phyloP scores from a whole-genome alignment of 2,329 filamentous ascomycete genomes.

The Lachnum nothofagi region DNA sequence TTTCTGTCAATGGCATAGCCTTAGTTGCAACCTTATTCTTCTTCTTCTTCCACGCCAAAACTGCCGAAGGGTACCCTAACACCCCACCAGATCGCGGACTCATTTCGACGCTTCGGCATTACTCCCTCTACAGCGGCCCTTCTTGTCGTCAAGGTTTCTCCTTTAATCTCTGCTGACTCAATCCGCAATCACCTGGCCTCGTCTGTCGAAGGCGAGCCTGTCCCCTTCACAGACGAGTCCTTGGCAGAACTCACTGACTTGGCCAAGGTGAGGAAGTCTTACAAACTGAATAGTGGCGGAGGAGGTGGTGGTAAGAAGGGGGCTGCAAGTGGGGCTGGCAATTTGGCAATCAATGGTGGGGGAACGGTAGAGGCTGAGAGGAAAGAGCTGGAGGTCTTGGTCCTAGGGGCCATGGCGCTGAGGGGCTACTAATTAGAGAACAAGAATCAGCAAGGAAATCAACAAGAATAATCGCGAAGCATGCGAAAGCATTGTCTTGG shows the following conservation, averaged over 20 bases:
- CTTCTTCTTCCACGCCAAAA: too few species aligned
- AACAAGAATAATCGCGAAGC: too few species aligned
- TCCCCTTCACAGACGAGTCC: slow-evolving; percentile 58
- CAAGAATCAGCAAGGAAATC: too few species aligned
- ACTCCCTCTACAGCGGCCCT: slow-evolving; percentile 63
- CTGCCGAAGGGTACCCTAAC: neutral
- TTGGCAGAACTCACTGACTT: slow-evolving; percentile 58
- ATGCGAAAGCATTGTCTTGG: too few species aligned
- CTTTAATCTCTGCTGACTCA: slow-evolving; percentile 35
- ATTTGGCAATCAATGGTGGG: slow-evolving; percentile 16
- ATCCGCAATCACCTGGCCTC: slow-evolving; percentile 55
- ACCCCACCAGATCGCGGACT: slow-evolving; percentile 73
- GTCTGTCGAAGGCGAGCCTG: slow-evolving; percentile 56
- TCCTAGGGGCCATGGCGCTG: slow-evolving; percentile 74
- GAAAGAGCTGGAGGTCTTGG: slow-evolving; percentile 60
- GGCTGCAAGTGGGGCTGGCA: neutral
- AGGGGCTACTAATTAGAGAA: slow-evolving; percentile 39
- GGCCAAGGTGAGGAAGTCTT: slow-evolving; percentile 71
- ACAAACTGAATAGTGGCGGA: slow-evolving; percentile 65
- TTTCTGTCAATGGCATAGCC: too few species aligned
- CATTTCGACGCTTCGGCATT: slow-evolving; percentile 85
- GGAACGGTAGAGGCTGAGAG: slow-evolving; percentile 38
- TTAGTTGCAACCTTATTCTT: too few species aligned
- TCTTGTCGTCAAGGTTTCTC: slow-evolving; percentile 75
- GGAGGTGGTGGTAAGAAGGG: slow-evolving; percentile 11